These are phyloP conservation scores for Selaginella tamariscina DNA, from an alignment of 75 land plant species.

Conservation along the genomic window DNA sequence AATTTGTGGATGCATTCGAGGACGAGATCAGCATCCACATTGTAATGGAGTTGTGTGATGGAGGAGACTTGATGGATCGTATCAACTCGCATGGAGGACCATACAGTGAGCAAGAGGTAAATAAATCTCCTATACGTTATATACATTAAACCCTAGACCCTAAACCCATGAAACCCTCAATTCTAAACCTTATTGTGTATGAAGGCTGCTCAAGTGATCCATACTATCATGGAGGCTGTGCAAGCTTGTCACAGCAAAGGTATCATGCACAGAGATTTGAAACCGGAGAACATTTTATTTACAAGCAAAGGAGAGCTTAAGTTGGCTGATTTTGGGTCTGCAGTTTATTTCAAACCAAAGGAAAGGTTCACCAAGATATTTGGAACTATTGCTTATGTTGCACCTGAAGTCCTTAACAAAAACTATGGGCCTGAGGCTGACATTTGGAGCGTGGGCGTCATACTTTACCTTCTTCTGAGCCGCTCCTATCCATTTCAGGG, in stretches of 20 bases:
- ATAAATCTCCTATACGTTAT: no score
- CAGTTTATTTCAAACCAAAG: conserved; percentile 41
- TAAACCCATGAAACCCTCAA: no score
- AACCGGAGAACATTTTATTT: conserved; percentile 76
- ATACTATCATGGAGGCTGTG: conserved; percentile 70
- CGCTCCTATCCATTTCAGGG: no score
- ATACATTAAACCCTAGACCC: no score
- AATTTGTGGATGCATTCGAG: conserved; percentile 52
- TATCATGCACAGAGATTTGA: no score
- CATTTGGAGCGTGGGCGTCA: no score
- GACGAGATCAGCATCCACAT: conserved; percentile 61
- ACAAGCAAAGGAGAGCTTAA: conserved; percentile 62
- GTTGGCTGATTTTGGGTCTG: conserved; percentile 88
- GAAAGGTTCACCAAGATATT: conserved; percentile 46
- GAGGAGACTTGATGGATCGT: conserved; percentile 75
- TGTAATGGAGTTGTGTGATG: conserved; percentile 82
- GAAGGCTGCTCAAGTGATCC: conserved; percentile 47
- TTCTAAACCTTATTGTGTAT: no score
- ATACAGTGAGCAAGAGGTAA: conserved; percentile 70
- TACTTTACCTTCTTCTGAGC: no score
- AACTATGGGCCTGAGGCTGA: conserved; percentile 51
- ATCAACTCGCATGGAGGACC: conserved; percentile 62
- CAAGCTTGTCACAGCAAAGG: conserved; percentile 65
- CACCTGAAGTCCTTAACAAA: conserved; percentile 63
- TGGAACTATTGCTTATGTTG: conserved; percentile 61